phyloP scores from a whole-genome alignment of 2,329 filamentous ascomycete genomes.

The Hypoxylon sp. region DNA sequence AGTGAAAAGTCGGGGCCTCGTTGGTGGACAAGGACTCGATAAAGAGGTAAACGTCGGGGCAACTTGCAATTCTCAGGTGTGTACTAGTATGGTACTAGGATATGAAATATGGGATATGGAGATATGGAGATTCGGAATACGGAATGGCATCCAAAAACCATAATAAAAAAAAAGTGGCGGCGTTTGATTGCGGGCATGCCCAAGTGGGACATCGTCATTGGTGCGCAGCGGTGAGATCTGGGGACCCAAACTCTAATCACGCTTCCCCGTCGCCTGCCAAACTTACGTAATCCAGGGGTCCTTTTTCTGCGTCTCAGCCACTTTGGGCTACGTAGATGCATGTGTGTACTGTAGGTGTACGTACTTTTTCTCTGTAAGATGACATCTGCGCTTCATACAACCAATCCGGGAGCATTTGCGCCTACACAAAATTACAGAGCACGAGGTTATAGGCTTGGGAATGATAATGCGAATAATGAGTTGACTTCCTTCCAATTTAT shows the following conservation, averaged over 20 bases:
- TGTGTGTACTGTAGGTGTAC: neutral
- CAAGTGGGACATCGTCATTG: conserved; percentile 43
- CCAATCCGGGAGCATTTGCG: neutral
- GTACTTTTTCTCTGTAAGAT: neutral
- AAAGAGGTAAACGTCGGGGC: conserved; percentile 21
- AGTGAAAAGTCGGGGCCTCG: conserved; percentile 33
- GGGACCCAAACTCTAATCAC: conserved; percentile 41
- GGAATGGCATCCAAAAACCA: conserved; percentile 12
- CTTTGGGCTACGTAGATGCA: neutral
- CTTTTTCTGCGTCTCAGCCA: conserved; percentile 12
- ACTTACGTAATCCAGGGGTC: conserved; percentile 39
- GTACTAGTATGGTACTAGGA: too few species aligned
- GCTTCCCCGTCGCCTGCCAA: conserved; percentile 31
- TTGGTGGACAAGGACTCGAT: conserved; percentile 31
- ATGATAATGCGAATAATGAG: conserved; percentile 20
- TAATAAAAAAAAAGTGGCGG: conserved; percentile 39
- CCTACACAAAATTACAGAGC: conserved; percentile 2
- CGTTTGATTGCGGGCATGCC: conserved; percentile 40
- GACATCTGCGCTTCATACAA: conserved; percentile 16
- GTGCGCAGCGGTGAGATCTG: conserved; percentile 46
- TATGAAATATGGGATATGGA: neutral
- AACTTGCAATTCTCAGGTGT: conserved; percentile 19
- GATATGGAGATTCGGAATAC: neutral
- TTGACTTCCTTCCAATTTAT: conserved; percentile 6
- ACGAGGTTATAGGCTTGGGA: conserved; percentile 9